A percentile compares a stretch with the other conserved stretches of the same genome.
Conservation (phyloP, 805 yeast species). For the Dipodascopsis tothii region DNA sequence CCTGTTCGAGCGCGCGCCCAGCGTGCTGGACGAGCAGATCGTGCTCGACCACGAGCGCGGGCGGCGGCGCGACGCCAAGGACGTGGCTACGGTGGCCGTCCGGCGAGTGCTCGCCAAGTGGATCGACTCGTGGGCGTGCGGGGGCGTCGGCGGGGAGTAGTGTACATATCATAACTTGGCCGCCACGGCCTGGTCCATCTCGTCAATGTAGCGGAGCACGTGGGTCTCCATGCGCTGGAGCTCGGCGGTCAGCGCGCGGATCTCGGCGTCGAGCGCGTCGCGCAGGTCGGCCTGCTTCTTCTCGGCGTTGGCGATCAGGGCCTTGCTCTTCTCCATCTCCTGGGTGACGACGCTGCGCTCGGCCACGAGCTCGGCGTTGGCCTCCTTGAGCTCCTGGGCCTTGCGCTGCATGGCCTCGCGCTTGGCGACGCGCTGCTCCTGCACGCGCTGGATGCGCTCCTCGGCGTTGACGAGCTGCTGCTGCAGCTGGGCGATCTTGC, state of each 20-base stretch:
- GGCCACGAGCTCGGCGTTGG: slow-evolving; percentile 43
- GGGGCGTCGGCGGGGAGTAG: no score
- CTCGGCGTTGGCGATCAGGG: slow-evolving; percentile 41
- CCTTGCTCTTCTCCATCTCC: slow-evolving; percentile 43
- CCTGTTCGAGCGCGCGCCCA: neutral
- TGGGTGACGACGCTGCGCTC: slow-evolving; percentile 44
- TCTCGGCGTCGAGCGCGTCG: slow-evolving; percentile 45
- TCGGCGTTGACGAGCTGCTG: slow-evolving; percentile 44
- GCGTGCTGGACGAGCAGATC: neutral
- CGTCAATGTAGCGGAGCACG: slow-evolving; percentile 45
- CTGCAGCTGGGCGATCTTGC: slow-evolving; percentile 40
- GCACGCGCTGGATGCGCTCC: slow-evolving; percentile 42
- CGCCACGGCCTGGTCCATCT: slow-evolving; percentile 37
- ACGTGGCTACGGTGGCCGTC: neutral
- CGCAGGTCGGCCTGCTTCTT: slow-evolving; percentile 34
- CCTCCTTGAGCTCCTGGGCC: slow-evolving; percentile 39
- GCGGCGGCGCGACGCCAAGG: no score
- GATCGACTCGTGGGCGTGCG: neutral
- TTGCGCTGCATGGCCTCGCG: slow-evolving; percentile 37
- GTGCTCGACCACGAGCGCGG: neutral
- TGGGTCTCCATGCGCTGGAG: slow-evolving; percentile 50
- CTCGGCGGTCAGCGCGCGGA: slow-evolving; percentile 46
- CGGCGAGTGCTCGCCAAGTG: neutral
- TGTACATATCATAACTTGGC: no score
- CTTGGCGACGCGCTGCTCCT: slow-evolving; percentile 41